Conservation (phyloP, 768 basidiomycete genomes). For the Leucogyrophana mollusca region DNA sequence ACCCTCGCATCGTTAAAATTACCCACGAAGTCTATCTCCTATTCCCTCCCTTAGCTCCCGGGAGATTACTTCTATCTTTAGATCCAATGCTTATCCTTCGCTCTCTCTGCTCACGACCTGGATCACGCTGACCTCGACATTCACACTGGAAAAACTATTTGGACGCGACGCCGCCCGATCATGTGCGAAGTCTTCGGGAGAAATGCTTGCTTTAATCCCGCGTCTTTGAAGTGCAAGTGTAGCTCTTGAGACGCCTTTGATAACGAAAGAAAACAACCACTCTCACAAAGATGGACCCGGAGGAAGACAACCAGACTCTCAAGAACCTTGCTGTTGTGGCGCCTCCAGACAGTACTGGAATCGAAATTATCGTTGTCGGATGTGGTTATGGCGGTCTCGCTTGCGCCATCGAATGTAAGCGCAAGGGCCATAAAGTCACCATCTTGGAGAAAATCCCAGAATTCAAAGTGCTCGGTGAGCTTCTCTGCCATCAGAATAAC, state of each 20-base stretch:
- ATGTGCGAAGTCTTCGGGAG: too few relatives aligned
- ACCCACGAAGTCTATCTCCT: too few relatives aligned
- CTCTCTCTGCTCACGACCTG: too few relatives aligned
- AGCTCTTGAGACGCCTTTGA: too few relatives aligned
- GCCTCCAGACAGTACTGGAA: conserved; percentile 5
- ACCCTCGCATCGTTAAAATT: too few relatives aligned
- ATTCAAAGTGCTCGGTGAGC: conserved; percentile 14
- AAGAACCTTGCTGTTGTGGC: neutral
- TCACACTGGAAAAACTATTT: conserved; percentile 3
- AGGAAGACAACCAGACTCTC: neutral
- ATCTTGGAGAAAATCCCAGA: conserved; percentile 20
- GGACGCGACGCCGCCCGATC: too few relatives aligned
- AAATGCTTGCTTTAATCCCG: too few relatives aligned
- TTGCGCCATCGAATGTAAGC: conserved; percentile 25
- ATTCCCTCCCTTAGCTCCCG: too few relatives aligned
- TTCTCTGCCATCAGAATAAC: neutral
- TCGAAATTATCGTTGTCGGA: conserved; percentile 20
- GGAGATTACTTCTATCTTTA: too few relatives aligned
- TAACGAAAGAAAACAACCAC: too few relatives aligned
- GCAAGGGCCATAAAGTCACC: conserved; percentile 18
- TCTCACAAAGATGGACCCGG: conserved; percentile 1
- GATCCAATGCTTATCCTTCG: too few relatives aligned
- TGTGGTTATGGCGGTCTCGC: conserved; percentile 26
- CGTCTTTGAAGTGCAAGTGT: too few relatives aligned
- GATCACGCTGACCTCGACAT: neutral